Base-by-base conservation (phyloP, 2,329 filamentous ascomycete species). In the Fusarium chaquense region DNA sequence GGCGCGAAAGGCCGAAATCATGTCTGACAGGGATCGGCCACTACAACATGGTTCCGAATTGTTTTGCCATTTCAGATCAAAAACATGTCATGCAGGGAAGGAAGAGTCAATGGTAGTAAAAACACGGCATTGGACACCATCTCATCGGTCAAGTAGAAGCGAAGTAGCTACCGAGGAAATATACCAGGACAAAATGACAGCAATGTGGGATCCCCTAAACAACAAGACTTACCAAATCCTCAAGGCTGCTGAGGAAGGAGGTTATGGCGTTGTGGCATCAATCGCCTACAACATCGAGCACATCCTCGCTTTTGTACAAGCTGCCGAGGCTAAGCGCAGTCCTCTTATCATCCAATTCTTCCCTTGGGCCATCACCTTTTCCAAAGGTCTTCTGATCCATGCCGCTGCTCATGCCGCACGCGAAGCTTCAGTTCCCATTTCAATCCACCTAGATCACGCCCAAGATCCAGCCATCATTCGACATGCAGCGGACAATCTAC, bases 341-440 rank as follows among this genome's bases (percentile, higher is more conserved):
- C 89, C 0, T 90, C 90, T 88, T 22, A 89, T 92, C 79, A 87
- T 93, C 75, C 89, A 90, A 43, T 86, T 93, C 67, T 93, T 93
- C 77, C 90, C 90, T 5, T 92, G 90, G 90, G 89, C 90, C 0
- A 83, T 92, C 26, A 82, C 86, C 56, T 92, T 89, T 80, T 88
- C 88, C 10, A 62, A 82, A 81, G 0, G 76, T 85, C 38, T 83
- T 16, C n/a, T 89, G 24, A 82, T 89, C 10, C 82, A 84, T 67
- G 83, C 86, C 18, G 87, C 86, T 3, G 84, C 85, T 9, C 81
- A 84, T 45, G 87, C 87, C 18, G 85, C 85, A 7, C 78, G 82
- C 54, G 82, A 80, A 28, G 87, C 88, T 24, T 78, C 76, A 1
- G 88, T 91, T 0, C 89, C 89, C 7, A 79, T 91, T 18, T 82